These are phyloP conservation scores for Ambrosiella beaveri DNA, from an alignment of 2,329 filamentous ascomycete genomes.

Conservation along the genomic window DNA sequence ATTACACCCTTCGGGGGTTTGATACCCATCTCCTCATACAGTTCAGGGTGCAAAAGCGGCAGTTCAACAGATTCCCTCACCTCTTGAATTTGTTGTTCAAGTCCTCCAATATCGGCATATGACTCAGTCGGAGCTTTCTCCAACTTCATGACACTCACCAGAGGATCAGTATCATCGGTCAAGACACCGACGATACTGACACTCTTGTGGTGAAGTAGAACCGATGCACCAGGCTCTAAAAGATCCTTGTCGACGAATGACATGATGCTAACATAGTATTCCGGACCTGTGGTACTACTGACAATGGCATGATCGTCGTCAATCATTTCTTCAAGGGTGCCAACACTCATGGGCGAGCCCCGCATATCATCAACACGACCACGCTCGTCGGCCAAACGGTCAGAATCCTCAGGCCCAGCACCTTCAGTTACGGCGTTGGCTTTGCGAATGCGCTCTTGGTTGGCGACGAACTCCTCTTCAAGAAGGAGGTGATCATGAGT, in stretches of 20 bases:
- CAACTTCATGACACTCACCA: slow-evolving; percentile 97
- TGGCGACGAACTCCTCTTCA: slow-evolving; percentile 97
- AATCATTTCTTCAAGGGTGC: slow-evolving; percentile 94
- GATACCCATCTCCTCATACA: slow-evolving; percentile 99
- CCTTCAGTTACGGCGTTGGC: slow-evolving; percentile 67
- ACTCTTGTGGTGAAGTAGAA: slow-evolving; percentile 90
- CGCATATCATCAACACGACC: slow-evolving; percentile 95
- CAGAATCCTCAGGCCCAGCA: slow-evolving; percentile 52
- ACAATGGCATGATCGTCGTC: slow-evolving; percentile 99
- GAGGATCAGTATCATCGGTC: slow-evolving; percentile 86
- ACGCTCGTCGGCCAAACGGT: slow-evolving; percentile 86
- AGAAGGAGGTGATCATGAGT: slow-evolving; percentile 94
- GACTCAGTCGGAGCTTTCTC: slow-evolving; percentile 97
- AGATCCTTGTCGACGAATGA: slow-evolving; percentile 99
- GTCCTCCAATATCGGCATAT: slow-evolving; percentile 93
- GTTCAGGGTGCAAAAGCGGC: slow-evolving; percentile 81
- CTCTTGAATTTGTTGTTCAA: slow-evolving; percentile 92
- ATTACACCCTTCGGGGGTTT: slow-evolving; percentile 99
- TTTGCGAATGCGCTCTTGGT: slow-evolving; percentile 89
- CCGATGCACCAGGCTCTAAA: slow-evolving; percentile 86
- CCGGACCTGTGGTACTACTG: slow-evolving; percentile 87
- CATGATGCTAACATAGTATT: slow-evolving; percentile 99
- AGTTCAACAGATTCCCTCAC: slow-evolving; percentile 94
- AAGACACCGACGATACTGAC: slow-evolving; percentile 95
- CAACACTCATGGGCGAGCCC: slow-evolving; percentile 95